These are phyloP conservation scores for Malus sieversii DNA, from an alignment of 306 rosid species.

Conservation along the genomic window DNA sequence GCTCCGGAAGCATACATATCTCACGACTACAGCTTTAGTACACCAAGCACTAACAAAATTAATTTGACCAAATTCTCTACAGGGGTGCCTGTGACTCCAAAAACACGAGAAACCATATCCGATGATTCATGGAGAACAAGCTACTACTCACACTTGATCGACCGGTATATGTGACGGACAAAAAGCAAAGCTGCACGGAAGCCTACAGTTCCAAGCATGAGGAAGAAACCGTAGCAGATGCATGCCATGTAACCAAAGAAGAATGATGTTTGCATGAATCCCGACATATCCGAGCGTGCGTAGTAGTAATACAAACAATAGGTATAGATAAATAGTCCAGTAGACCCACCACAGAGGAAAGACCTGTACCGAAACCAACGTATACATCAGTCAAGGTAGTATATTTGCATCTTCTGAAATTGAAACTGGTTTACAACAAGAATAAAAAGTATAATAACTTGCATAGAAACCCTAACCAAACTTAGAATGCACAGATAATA, in stretches of 20 bases:
- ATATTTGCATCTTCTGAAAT: background rate
- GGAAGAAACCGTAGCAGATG: slow-evolving; percentile 66
- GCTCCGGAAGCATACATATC: slow-evolving; percentile 40
- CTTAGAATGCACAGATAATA: background rate
- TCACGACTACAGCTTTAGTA: slow-evolving; percentile 27
- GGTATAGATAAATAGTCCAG: slow-evolving; percentile 51
- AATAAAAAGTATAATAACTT: background rate
- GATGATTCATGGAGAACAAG: slow-evolving; percentile 16
- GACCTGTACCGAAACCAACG: slow-evolving; percentile 33
- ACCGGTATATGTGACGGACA: slow-evolving; percentile 61
- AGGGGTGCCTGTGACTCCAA: slow-evolving; percentile 25
- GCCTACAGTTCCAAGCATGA: slow-evolving; percentile 66
- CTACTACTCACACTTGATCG: slow-evolving; percentile 56
- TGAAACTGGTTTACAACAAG: background rate
- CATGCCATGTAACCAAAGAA: slow-evolving; percentile 75
- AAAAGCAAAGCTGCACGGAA: slow-evolving; percentile 60
- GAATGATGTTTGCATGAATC: slow-evolving; percentile 61
- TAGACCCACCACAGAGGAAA: slow-evolving; percentile 60
- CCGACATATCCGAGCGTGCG: slow-evolving; percentile 59
- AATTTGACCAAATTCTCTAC: slow-evolving; percentile 44
- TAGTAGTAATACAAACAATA: slow-evolving; percentile 65
- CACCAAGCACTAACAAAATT: slow-evolving; percentile 51
- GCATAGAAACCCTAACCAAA: background rate
- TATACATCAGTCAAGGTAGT: background rate
- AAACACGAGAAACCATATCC: slow-evolving; percentile 1